phyloP scores from a whole-genome alignment of 768 basidiomycete genomes.

The Macrolepiota fuliginosa region DNA sequence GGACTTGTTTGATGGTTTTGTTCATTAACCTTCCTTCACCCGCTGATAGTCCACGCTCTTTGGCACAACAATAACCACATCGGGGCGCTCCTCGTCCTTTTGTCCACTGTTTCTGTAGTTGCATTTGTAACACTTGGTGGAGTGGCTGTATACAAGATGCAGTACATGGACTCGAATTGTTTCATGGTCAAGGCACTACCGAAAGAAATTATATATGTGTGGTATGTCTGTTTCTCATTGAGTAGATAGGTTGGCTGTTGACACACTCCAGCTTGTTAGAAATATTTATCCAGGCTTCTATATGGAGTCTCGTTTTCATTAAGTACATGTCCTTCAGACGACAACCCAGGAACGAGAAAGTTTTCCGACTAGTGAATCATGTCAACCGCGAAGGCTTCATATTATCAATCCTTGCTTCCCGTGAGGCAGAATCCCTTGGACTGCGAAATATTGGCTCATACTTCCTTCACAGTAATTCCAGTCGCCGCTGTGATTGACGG shows the following conservation, averaged over 20 bases:
- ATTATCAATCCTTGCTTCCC: not conserved
- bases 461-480: not conserved
- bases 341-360: not conserved
- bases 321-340: not conserved
- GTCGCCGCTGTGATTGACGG: not conserved
- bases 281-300: not conserved
- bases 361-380: not conserved
- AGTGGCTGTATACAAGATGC: not conserved
- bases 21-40: not conserved
- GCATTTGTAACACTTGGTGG: not conserved
- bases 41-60: not conserved
- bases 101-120: not conserved
- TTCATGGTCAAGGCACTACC: not conserved
- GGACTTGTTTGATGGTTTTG: not conserved
- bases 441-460: not conserved
- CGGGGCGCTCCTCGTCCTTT: not conserved
- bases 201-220: not conserved
- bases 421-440: not conserved
- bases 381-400: constrained; percentile 2
- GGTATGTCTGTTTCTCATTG: not conserved
- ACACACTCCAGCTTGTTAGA: not conserved
- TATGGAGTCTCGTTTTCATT: not conserved
- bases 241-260: not conserved
- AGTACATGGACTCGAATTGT: not conserved
- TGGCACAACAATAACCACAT: not conserved